Percentiles rank a stretch among this genome's conserved stretches.
Evolutionary conservation across 1,284 basidiomycete species (phyloP).

Genomic region (Tilletia setariae): DNA sequence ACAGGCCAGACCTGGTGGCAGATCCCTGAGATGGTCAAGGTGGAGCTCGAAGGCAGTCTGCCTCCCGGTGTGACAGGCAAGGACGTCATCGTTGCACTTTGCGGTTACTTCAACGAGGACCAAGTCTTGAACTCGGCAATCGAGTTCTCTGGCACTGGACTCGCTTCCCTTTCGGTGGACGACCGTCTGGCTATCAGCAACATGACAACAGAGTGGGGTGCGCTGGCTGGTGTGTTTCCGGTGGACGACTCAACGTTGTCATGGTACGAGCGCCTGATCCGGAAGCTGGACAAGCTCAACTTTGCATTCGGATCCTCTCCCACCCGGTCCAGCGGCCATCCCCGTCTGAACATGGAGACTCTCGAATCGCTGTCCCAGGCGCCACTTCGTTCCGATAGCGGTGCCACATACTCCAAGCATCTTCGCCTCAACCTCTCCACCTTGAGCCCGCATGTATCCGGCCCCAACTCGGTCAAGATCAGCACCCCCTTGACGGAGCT

Average conservation of each 20-base stretch:
- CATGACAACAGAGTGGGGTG: slow-evolving; percentile 99
- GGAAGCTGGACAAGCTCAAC: slow-evolving; percentile 73
- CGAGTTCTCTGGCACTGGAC: slow-evolving; percentile 91
- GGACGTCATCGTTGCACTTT: slow-evolving; percentile 95
- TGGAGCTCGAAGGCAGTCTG: slow-evolving; percentile 79
- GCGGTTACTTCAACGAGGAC: slow-evolving; percentile 93
- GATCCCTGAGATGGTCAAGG: slow-evolving; percentile 91
- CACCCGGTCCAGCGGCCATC: slow-evolving; percentile 66
- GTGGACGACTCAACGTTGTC: slow-evolving; percentile 75
- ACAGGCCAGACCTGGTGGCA: slow-evolving; percentile 99
- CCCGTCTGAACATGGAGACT: slow-evolving; percentile 75
- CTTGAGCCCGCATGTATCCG: slow-evolving; percentile 90
- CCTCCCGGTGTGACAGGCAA: slow-evolving; percentile 92
- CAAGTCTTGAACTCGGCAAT: slow-evolving; percentile 98
- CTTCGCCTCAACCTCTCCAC: slow-evolving; percentile 88
- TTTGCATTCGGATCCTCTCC: slow-evolving; percentile 63
- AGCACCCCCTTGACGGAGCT: slow-evolving; percentile 84
- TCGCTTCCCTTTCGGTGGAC: slow-evolving; percentile 77
- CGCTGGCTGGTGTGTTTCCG: slow-evolving; percentile 90
- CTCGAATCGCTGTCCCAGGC: slow-evolving; percentile 65
- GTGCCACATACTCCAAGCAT: slow-evolving; percentile 80
- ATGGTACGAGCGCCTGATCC: slow-evolving; percentile 82
- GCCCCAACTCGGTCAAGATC: slow-evolving; percentile 95
- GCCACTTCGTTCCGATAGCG: slow-evolving; percentile 69
- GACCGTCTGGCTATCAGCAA: slow-evolving; percentile 80